Conservation (phyloP, 2,329 filamentous ascomycete genomes). For the Aureobasidium pullulans region DNA sequence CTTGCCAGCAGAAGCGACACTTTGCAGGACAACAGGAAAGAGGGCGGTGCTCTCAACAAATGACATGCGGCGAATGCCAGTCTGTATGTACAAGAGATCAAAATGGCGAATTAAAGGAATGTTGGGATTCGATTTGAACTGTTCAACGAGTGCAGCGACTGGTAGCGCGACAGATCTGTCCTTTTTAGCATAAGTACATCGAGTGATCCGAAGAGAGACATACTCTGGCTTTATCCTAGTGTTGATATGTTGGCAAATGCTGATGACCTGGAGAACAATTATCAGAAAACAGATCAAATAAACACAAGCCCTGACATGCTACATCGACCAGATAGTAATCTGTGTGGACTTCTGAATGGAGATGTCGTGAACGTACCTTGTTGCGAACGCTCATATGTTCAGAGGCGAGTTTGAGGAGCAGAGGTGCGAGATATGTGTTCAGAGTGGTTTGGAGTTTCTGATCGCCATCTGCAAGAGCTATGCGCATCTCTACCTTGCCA, state of each 20-base stretch:
- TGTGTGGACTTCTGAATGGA: background rate
- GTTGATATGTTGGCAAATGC: conserved; percentile 65
- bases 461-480: conserved; percentile 76
- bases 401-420: conserved; percentile 81
- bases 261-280: conserved; percentile 45
- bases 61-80: conserved; percentile 61
- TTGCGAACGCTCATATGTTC: conserved; percentile 72
- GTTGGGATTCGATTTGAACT: conserved; percentile 69
- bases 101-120: conserved; percentile 76
- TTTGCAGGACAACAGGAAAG: conserved; percentile 61
- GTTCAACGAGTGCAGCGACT: conserved; percentile 73
- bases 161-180: conserved; percentile 62
- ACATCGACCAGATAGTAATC: no score
- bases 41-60: conserved; percentile 60
- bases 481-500: conserved; percentile 77
- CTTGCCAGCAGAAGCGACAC: conserved; percentile 53
- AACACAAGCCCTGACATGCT: no score
- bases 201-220: conserved; percentile 17
- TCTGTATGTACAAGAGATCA: conserved; percentile 81
- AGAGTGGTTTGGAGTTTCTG: conserved; percentile 72
- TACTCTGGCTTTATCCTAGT: conserved; percentile 53
- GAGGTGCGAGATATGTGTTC: conserved; percentile 68
- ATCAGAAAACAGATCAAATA: background rate
- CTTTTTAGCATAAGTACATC: conserved; percentile 17
- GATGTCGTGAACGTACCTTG: conserved; percentile 46